Base-by-base conservation (phyloP, 495 filamentous ascomycete genomes). In the Aspergillus ellipticus region DNA sequence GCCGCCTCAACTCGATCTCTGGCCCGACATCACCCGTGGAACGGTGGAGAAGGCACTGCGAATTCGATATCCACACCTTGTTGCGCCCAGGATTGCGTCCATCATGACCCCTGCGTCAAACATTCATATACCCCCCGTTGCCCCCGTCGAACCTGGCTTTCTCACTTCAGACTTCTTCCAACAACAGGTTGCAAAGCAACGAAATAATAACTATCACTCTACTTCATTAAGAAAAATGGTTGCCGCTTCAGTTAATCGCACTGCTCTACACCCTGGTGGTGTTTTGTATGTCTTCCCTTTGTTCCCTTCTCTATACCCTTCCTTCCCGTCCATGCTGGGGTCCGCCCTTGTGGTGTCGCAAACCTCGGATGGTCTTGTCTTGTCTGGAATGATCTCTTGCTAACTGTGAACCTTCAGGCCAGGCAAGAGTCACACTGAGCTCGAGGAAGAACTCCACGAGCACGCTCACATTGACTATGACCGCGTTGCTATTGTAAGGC, bases 391-490 rank as follows among this genome's bases (percentile, higher is more conserved):
- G n/a, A 21, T 46, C 15, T 29, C 49, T 65, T 53, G 54, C 74
- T 76, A 71, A 80, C 65, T 31, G 46, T 66, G 41, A 50, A 53
- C 39, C 53, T 42, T 20, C 49, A 95, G 91, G 69, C 89, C 92
- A 33, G 79, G 87, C 71, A 78, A 79, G 64, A 87, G 94, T 67
- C 92, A 96, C 83, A 96, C 92, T 28, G 93, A 97, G 72, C 83
- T 97, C 52, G 92, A 97, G 76, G 92, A 97, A 79, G 91, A 96
- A 72, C 86, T 98, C 41, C 93, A 97, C 73, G 91, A 97, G 76
- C 92, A 89, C 72, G 95, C 94, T 63, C 92, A 97, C 82, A 97
- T 98, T 76, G 94, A 98, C 85, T 98, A 97, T 70, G 89, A 97
- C 75, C 88, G 95, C 64, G 94, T 98, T 63, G 89, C 95, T 55